Evolutionary conservation across 2,329 filamentous ascomycete genomes (phyloP), one percentile per base, ranked within the genome.

Genomic region (Cytospora schulzeri): DNA sequence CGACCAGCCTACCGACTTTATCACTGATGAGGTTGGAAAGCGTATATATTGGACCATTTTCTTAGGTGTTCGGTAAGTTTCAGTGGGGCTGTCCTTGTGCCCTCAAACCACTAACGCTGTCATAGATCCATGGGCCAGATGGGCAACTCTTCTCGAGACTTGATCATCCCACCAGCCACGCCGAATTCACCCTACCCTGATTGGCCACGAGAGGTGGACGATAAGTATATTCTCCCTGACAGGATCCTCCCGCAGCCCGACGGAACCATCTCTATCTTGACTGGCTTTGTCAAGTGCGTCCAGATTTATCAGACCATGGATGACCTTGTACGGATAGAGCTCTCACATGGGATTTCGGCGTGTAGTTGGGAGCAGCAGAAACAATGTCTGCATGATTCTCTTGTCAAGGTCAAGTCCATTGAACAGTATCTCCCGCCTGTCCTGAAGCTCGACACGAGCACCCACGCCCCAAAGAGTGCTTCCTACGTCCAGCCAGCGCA

Each of bases 21-120:
- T 93, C 59, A 88, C 88, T 71, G 86, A 89, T 71, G 89, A 93
- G 75, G 84, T 91, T 55, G 87, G 89, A 55, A 90, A 91, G 73
- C 85, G 90, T 67, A 88, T 96, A 50, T 97, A 96, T 74, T 97
- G 93, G 88, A 89, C 91, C 26, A 83, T 93, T 69, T 87, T 95
- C 67, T 85, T 93, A 6, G 89, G 89, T 38, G 85, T 91, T 66
- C 84, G 88, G 84, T 88, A 77, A 68, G 79, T 17, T 41, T 12
- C 17, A 9, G 56, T 8, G 41, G 11, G 22, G 6, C 41, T 52
- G 51, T 62, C 4, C 19, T 14, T 35, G 4, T 28, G 24, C 7
- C 3, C 4, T 24, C 45, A n/a, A 19, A 51, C 55, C 22, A 35
- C 66, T 74, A 62, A 73, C 65, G 52, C 53, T 5, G 8, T 56